Evolutionary conservation across 805 yeast species (phyloP).

Genomic region (Starmera pachycereana): DNA sequence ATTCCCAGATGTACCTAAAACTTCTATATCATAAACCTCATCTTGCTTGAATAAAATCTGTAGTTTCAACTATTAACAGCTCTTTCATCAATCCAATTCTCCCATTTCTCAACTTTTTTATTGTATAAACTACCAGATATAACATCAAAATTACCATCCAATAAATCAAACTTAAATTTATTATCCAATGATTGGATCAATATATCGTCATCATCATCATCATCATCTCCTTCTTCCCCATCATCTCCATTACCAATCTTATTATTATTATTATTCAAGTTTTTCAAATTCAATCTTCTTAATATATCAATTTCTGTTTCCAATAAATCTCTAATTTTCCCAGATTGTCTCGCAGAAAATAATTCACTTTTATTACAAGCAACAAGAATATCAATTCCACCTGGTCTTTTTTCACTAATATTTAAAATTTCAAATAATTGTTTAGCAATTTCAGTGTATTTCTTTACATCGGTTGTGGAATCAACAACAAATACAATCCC

Average conservation of each 20-base stretch:
- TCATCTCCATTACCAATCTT: conserved; percentile 17
- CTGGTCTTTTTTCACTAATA: conserved; percentile 50
- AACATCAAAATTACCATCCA: conserved; percentile 68
- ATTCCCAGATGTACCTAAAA: too few relatives aligned
- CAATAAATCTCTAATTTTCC: conserved; percentile 46
- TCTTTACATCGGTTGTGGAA: conserved; percentile 43
- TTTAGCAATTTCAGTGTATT: conserved; percentile 43
- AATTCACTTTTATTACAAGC: conserved; percentile 83
- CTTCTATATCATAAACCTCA: too few relatives aligned
- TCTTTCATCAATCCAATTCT: conserved; percentile 69
- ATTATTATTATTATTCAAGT: conserved; percentile 12
- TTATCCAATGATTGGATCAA: conserved; percentile 29
- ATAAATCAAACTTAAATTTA: conserved; percentile 51
- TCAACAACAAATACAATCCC: conserved; percentile 79
- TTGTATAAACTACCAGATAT: conserved; percentile 63
- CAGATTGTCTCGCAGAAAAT: conserved; percentile 69
- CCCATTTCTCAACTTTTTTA: conserved; percentile 48
- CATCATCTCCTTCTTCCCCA: conserved; percentile 20
- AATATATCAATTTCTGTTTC: conserved; percentile 55
- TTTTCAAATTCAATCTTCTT: conserved; percentile 32
- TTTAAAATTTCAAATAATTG: conserved; percentile 50
- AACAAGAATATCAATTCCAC: conserved; percentile 64
- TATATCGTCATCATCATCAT: conserved; percentile 32
- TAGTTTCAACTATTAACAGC: conserved; percentile 38
- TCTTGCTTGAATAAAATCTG: too few relatives aligned